These are phyloP conservation scores for Oleoguttula mirabilis DNA, from an alignment of 495 filamentous ascomycete species.

Conservation along the genomic window DNA sequence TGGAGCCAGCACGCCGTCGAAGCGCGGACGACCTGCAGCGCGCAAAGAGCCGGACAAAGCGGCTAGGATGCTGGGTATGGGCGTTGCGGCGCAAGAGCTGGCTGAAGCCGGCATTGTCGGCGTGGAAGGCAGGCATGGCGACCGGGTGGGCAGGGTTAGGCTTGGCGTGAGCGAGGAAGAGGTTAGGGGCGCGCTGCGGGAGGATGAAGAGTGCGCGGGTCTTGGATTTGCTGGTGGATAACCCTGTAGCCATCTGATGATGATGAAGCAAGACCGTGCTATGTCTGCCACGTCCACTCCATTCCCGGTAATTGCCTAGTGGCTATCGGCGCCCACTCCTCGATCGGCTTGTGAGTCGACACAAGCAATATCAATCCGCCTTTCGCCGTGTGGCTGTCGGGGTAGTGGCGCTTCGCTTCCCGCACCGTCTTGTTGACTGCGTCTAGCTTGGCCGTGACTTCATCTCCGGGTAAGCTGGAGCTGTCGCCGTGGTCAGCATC, in stretches of 20 bases:
- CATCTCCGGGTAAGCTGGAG: conserved; percentile 9
- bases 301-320: conserved; percentile 11
- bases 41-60: conserved; percentile 20
- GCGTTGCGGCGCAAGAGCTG: conserved; percentile 63
- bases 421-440: conserved; percentile 15
- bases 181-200: conserved; percentile 70
- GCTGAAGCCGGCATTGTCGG: conserved; percentile 79
- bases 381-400: conserved; percentile 13
- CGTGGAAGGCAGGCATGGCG: conserved; percentile 63
- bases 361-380: conserved; percentile 26
- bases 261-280: no score
- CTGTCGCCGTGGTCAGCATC: conserved; percentile 7
- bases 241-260: no score
- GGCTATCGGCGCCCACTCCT: conserved; percentile 26
- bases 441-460: conserved; percentile 8
- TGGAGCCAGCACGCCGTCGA: conserved; percentile 19
- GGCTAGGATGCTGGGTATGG: conserved; percentile 54
- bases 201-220: conserved; percentile 77
- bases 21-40: conserved; percentile 22
- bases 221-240: no score
- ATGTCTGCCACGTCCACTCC: conserved; percentile 12
- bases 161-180: conserved; percentile 83
- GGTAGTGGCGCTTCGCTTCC: conserved; percentile 7
- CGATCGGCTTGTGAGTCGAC: conserved; percentile 22
- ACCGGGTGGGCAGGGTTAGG: conserved; percentile 75